Percentiles rank a stretch among this genome's conserved stretches.
Conservation (phyloP, 345 rosid species). For the Salix viminalis region DNA sequence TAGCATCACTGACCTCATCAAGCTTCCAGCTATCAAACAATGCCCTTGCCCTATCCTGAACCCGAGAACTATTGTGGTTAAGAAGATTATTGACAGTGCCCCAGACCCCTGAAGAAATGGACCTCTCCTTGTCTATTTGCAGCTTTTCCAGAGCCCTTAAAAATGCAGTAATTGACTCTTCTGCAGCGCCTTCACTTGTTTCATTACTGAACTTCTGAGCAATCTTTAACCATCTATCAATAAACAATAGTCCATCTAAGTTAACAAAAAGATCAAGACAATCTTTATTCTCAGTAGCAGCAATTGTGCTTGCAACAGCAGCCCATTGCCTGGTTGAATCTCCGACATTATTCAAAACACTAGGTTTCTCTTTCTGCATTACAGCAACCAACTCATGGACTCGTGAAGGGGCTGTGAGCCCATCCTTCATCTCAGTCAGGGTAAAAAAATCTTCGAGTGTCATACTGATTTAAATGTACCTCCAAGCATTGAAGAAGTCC, state of each 20-base stretch:
- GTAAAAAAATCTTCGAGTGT: slow-evolving; percentile 92
- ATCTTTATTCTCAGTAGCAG: slow-evolving; percentile 77
- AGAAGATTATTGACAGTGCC: slow-evolving; percentile 61
- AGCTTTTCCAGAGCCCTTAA: slow-evolving; percentile 69
- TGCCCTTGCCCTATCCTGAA: slow-evolving; percentile 68
- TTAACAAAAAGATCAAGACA: slow-evolving; percentile 84
- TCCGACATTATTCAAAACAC: slow-evolving; percentile 51
- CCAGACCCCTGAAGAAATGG: slow-evolving; percentile 73
- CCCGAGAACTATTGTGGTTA: slow-evolving; percentile 50
- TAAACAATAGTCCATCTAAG: slow-evolving; percentile 71
- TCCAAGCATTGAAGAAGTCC: slow-evolving; percentile 30
- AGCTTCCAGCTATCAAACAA: slow-evolving; percentile 59
- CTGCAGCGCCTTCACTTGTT: slow-evolving; percentile 47
- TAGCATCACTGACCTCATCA: slow-evolving; percentile 26
- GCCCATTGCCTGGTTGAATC: slow-evolving; percentile 89
- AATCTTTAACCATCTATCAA: slow-evolving; percentile 72
- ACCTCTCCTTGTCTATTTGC: slow-evolving; percentile 54
- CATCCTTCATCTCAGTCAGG: slow-evolving; percentile 84
- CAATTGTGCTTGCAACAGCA: slow-evolving; percentile 75
- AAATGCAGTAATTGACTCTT: slow-evolving; percentile 69
- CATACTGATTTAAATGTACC: slow-evolving; percentile 60
- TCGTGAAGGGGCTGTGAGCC: slow-evolving; percentile 65
- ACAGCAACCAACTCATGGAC: slow-evolving; percentile 69
- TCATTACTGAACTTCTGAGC: slow-evolving; percentile 45
- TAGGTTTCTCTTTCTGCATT: slow-evolving; percentile 69